Evolutionary conservation across 2,329 filamentous ascomycete species (phyloP).

Genomic region (Botrytis fabae): DNA sequence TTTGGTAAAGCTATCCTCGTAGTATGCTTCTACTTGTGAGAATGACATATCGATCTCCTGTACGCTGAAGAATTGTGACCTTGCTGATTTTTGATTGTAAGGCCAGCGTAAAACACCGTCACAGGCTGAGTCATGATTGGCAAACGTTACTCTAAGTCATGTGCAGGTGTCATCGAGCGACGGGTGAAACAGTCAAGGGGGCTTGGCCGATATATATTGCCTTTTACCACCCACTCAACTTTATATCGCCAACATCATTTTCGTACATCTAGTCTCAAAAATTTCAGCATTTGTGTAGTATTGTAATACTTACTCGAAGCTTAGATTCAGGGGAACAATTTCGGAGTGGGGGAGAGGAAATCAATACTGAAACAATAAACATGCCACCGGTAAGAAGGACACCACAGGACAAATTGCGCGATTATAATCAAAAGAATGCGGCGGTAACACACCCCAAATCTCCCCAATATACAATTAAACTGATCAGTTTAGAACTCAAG

Average conservation of each 20-base stretch:
- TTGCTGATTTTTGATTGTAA: not conserved
- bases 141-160: not conserved
- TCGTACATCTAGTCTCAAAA: not conserved
- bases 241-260: not conserved
- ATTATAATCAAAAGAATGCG: not conserved
- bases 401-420: not conserved
- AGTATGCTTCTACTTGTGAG: not conserved
- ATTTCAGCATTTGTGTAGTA: rapidly evolving
- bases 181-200: not conserved
- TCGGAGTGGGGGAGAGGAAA: not conserved
- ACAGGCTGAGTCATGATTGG: not conserved
- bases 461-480: not conserved
- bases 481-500: not conserved
- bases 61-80: not conserved
- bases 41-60: not conserved
- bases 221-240: not conserved
- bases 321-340: not conserved
- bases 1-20: not conserved
- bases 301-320: not conserved
- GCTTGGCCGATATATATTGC: not conserved
- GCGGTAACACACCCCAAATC: not conserved
- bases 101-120: not conserved
- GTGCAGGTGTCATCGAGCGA: not conserved
- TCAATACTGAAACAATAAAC: not conserved
- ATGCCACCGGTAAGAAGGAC: not conserved